Conservation (phyloP, 1,284 basidiomycete species). For the Schizophyllum amplum region DNA sequence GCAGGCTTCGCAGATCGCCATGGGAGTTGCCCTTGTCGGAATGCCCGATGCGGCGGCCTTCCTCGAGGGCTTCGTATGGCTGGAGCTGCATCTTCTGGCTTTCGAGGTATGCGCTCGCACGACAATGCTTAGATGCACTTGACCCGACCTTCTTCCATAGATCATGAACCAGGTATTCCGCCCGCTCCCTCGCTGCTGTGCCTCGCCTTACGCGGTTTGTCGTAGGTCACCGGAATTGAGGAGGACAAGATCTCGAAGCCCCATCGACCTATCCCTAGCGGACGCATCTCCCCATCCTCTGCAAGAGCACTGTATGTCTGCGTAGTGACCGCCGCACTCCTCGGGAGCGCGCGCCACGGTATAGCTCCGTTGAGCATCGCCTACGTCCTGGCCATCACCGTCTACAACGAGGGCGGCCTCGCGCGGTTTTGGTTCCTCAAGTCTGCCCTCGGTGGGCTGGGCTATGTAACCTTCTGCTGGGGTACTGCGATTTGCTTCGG, state of each 20-base stretch:
- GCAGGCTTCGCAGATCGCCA: background rate
- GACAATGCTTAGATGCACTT: background rate
- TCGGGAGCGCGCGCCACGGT: slow-evolving; percentile 16
- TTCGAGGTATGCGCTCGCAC: slow-evolving; percentile 5
- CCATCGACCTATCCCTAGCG: slow-evolving; percentile 26
- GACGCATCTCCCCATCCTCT: slow-evolving; percentile 21
- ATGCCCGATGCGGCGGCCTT: background rate
- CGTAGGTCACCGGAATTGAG: slow-evolving; percentile 14
- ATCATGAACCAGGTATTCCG: slow-evolving; percentile 14
- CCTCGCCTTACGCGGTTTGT: no score
- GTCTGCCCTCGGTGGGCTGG: slow-evolving; percentile 22
- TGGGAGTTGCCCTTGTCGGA: background rate
- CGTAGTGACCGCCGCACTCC: slow-evolving; percentile 18
- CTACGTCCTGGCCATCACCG: slow-evolving; percentile 20
- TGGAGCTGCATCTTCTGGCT: slow-evolving; percentile 2
- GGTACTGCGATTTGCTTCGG: slow-evolving; percentile 27
- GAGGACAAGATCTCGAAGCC: slow-evolving; percentile 30
- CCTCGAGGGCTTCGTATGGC: background rate
- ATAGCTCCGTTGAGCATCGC: slow-evolving; percentile 18
- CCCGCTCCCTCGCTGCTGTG: background rate
- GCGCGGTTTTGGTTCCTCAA: slow-evolving; percentile 23
- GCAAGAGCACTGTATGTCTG: slow-evolving; percentile 20
- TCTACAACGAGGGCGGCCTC: slow-evolving; percentile 13
- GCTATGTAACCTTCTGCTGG: slow-evolving; percentile 25
- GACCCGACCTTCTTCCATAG: slow-evolving; percentile 1